Evolutionary conservation across 2,329 filamentous ascomycete genomes (phyloP).

Genomic region (Epichloe bromicola): DNA sequence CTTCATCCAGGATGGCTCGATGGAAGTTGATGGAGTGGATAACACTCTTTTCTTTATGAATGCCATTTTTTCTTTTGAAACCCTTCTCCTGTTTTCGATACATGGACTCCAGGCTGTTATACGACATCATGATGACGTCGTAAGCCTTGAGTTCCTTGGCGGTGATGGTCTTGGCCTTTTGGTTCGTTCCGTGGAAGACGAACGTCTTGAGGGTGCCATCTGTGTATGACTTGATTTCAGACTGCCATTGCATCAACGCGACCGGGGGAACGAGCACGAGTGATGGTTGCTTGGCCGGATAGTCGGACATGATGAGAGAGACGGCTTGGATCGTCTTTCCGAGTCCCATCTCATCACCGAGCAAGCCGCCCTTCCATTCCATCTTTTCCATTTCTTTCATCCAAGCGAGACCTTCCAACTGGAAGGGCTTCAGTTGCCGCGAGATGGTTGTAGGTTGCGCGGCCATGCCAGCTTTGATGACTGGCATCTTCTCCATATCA

Average conservation of each 20-base stretch:
- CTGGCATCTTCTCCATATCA: constrained; percentile 53
- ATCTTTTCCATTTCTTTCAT: constrained; percentile 83
- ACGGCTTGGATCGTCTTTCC: constrained; percentile 98
- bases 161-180: constrained; percentile 66
- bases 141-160: constrained; percentile 65
- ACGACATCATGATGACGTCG: constrained; percentile 95
- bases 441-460: constrained; percentile 56
- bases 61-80: constrained; percentile 64
- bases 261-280: constrained; percentile 92
- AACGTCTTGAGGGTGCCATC: constrained; percentile 82
- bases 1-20: constrained; percentile 86
- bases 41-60: constrained; percentile 65
- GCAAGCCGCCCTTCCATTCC: constrained; percentile 73
- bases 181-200: constrained; percentile 77
- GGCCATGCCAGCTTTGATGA: constrained; percentile 42
- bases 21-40: constrained; percentile 84
- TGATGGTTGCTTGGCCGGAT: constrained; percentile 68
- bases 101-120: constrained; percentile 81
- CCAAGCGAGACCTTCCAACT: constrained; percentile 88
- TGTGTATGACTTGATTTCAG: constrained; percentile 69
- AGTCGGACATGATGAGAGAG: constrained; percentile 96
- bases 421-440: constrained; percentile 80
- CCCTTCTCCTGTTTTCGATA: constrained; percentile 88
- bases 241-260: constrained; percentile 89
- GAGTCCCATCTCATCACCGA: constrained; percentile 98